Evolutionary conservation across 2,329 filamentous ascomycete species (phyloP), one percentile per base, ranked within the genome.

Genomic region (Neonectria sp.): DNA sequence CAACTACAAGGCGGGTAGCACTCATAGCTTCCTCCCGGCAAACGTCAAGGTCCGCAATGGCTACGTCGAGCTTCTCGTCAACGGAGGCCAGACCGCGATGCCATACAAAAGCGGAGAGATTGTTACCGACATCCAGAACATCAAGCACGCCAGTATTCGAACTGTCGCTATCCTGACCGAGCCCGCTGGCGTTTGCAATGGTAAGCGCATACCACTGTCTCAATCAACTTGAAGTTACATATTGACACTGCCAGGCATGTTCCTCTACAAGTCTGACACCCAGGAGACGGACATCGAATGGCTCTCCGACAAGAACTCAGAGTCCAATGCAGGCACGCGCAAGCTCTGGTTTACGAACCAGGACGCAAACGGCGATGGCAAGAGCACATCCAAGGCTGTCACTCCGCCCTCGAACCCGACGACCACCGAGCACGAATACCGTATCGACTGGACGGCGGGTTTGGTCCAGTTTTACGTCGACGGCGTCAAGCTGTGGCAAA

Each of bases 261-360:
- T 79, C 68, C 76, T 77, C 33, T 79, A 78, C 60, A 21, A 71
- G 7, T 69, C 63, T 0, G 71, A 76, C 15, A 74, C 58, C 5
- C 77, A 79, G 27, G 77, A 79, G 55, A 74, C 71, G 1, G 77
- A 79, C 2, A 79, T 79, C 7, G 77, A 79, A 57, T 79, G 77
- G 77, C 75, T 79, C 15, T 79, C 77, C 0, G 77, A 79, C 13
- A 37, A 72, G 12, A 66, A 66, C 1, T 78, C 75, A 1, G 29
- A 68, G 7, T 77, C 77, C 40, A 78, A 79, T 43, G 37, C 21
- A 3, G 77, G 77, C 4, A 64, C 67, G 13, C 71, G 74, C n/a
- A 63, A 67, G 17, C 52, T 79, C 25, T 79, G 76, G 77, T 55
- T 78, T 31, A 79, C 77, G 3, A 79, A 79, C 70, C 77, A 79